A percentile compares a stretch with the other conserved stretches of the same genome.
phyloP scores from a whole-genome alignment of 23 red algal genomes.

The Gracilaria vermiculophylla region DNA sequence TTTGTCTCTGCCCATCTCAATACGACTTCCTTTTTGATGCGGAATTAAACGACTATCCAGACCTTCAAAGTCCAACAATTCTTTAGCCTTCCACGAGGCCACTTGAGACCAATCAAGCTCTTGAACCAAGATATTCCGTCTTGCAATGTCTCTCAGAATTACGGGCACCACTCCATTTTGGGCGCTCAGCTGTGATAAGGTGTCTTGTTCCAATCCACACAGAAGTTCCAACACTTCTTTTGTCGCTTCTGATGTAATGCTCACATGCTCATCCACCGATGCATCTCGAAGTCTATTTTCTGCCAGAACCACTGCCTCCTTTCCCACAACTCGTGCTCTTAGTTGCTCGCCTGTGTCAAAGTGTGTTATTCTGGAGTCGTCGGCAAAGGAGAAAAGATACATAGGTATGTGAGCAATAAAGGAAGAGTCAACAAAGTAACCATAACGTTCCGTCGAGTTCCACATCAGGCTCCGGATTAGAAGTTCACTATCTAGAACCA shows the following conservation, averaged over 20 bases:
- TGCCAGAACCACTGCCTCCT: conserved; percentile 35
- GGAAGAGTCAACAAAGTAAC: conserved; percentile 22
- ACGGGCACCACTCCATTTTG: neutral
- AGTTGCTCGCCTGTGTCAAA: conserved; percentile 13
- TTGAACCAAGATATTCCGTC: conserved; percentile 41
- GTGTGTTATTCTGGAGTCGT: conserved; percentile 47
- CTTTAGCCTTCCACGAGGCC: conserved; percentile 23
- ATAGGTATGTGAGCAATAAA: conserved; percentile 54
- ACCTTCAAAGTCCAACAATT: conserved; percentile 41
- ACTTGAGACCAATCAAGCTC: conserved; percentile 53
- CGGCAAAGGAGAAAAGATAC: conserved; percentile 64
- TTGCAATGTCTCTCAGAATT: conserved; percentile 27
- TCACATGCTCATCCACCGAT: neutral
- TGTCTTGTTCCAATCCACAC: conserved; percentile 16
- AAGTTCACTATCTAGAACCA: conserved; percentile 21
- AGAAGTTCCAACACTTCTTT: conserved; percentile 57
- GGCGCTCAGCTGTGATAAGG: conserved; percentile 1
- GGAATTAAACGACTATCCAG: conserved; percentile 43
- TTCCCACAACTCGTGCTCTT: conserved; percentile 17
- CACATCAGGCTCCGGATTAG: neutral
- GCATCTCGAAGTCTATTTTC: conserved; percentile 50
- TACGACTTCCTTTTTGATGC: conserved; percentile 45
- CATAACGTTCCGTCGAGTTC: neutral
- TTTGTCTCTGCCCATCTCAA: conserved; percentile 3
- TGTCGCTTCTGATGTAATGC: conserved; percentile 40